Evolutionary conservation across 164 flowering plant genomes (phyloP).

Genomic region (Nymphaea thermarum): DNA sequence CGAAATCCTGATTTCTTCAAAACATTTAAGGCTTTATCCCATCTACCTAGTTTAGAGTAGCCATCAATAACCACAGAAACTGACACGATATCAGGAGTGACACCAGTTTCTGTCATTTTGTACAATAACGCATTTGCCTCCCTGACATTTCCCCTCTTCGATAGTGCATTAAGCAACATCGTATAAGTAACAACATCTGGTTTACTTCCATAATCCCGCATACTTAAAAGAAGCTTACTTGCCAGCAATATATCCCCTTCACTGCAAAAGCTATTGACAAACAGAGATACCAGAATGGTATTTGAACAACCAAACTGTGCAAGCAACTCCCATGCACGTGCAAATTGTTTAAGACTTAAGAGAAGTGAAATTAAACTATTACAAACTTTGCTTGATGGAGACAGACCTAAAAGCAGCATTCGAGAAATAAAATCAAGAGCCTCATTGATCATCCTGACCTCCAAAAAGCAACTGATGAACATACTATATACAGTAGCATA

Average conservation of each 20-base stretch:
- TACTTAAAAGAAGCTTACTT: slow-evolving; percentile 27
- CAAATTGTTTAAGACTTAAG: slow-evolving; percentile 15
- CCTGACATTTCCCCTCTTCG: slow-evolving; percentile 22
- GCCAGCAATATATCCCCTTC: slow-evolving; percentile 23
- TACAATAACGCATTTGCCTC: slow-evolving; percentile 35
- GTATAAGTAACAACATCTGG: slow-evolving; percentile 40
- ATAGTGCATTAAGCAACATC: slow-evolving; percentile 24
- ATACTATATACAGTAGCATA: slow-evolving; percentile 26
- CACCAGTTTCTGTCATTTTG: slow-evolving; percentile 23
- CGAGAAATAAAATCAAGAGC: slow-evolving; percentile 20
- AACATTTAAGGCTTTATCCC: slow-evolving; percentile 20
- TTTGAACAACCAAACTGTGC: slow-evolving; percentile 13
- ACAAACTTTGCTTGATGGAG: slow-evolving; percentile 25
- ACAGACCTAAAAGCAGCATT: slow-evolving; percentile 18
- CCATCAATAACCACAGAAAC: slow-evolving; percentile 33
- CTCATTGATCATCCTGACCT: slow-evolving; percentile 17
- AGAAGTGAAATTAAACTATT: slow-evolving; percentile 22
- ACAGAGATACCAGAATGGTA: slow-evolving; percentile 22
- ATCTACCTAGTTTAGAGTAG: slow-evolving; percentile 24
- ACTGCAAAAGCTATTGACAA: slow-evolving; percentile 23
- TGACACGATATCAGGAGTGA: slow-evolving; percentile 26
- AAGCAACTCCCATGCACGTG: slow-evolving; percentile 35
- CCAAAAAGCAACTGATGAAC: slow-evolving; percentile 26
- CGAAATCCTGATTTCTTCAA: slow-evolving; percentile 14
- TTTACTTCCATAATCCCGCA: slow-evolving; percentile 24